phyloP scores from a whole-genome alignment of 2,329 filamentous ascomycete species.

The Chrysoporthe deuterocubensis region DNA sequence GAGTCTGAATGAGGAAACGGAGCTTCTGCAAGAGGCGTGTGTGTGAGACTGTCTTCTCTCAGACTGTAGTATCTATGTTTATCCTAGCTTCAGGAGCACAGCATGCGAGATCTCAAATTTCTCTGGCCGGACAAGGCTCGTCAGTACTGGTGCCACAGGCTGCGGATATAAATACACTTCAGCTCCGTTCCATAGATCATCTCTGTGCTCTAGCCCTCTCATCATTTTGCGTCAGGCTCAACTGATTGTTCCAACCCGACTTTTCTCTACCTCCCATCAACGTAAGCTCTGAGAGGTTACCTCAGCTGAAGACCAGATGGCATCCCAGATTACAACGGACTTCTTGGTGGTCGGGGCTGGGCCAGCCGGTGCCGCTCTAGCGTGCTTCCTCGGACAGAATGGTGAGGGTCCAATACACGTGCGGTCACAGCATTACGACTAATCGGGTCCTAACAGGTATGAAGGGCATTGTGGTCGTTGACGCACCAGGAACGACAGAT shows the following conservation, averaged over 20 bases:
- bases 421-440: not conserved
- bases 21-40: not conserved
- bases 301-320: not conserved
- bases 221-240: not conserved
- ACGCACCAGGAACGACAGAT: slow-evolving; percentile 20
- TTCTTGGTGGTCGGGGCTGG: slow-evolving; percentile 26
- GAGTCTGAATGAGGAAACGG: not conserved
- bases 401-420: slow-evolving; percentile 2
- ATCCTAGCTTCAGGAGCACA: no score
- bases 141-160: not conserved
- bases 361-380: slow-evolving; percentile 23
- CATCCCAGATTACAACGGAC: slow-evolving; percentile 23
- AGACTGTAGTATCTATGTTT: not conserved
- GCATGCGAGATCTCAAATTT: no score
- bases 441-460: slow-evolving; percentile 4
- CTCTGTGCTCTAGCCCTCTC: not conserved
- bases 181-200: not conserved
- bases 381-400: slow-evolving; percentile 26
- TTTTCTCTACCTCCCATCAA: not conserved
- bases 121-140: not conserved
- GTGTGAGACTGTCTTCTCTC: not conserved
- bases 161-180: not conserved
- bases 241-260: not conserved
- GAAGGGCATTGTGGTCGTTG: slow-evolving; percentile 21
- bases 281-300: not conserved